Evolutionary conservation across 2,329 filamentous ascomycete species (phyloP).

Genomic region (Chalara sp.): DNA sequence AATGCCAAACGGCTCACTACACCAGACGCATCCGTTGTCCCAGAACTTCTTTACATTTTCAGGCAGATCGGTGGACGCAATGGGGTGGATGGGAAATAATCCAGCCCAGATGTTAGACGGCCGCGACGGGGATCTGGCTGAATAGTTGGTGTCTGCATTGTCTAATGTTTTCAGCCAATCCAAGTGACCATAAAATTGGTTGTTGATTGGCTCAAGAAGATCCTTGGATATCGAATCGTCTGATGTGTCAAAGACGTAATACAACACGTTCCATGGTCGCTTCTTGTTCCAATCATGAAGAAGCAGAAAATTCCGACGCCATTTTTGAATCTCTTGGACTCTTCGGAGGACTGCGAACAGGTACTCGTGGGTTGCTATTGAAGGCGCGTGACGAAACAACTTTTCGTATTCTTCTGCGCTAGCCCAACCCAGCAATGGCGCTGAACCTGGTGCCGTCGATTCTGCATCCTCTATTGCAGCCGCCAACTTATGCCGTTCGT

Average conservation of each 20-base stretch:
- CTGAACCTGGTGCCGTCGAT: too few relatives aligned
- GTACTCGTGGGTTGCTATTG: too few relatives aligned
- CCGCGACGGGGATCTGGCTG: constrained; percentile 1
- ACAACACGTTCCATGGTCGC: constrained; percentile 10
- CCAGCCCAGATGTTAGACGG: constrained; percentile 2
- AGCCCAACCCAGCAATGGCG: too few relatives aligned
- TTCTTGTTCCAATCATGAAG: constrained; percentile 14
- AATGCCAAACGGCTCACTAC: constrained; percentile 1
- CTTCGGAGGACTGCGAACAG: background rate
- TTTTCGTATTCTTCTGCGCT: too few relatives aligned
- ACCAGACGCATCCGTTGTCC: constrained; percentile 6
- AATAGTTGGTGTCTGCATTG: background rate
- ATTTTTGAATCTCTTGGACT: constrained; percentile 8
- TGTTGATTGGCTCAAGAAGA: background rate
- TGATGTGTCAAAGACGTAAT: constrained; percentile 8
- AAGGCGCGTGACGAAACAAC: too few relatives aligned
- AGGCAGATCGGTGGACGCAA: constrained; percentile 2
- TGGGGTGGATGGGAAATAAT: constrained; percentile 11
- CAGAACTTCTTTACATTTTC: background rate
- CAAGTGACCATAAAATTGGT: constrained; percentile 4
- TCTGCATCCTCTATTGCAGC: too few relatives aligned
- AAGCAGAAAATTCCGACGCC: constrained; percentile 10
- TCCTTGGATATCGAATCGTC: background rate
- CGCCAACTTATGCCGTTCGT: constrained; percentile 3
- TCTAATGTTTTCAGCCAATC: background rate